Conservation (phyloP, 2,329 filamentous ascomycete species). For the Beauveria sp. region DNA sequence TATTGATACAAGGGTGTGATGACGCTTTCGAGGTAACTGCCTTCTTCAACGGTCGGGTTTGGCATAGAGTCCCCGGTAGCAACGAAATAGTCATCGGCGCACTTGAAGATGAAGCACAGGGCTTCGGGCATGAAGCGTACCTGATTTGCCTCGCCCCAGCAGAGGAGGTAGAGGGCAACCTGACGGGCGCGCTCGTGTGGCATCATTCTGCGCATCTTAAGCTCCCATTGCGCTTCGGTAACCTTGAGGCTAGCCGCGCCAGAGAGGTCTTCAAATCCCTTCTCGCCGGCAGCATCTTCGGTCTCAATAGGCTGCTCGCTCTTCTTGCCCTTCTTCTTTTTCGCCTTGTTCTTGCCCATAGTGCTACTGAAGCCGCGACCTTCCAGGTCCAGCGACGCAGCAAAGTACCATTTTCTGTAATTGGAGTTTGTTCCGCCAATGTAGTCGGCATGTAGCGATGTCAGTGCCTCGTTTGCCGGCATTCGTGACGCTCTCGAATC, state of each 20-base stretch:
- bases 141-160: slow-evolving; percentile 98
- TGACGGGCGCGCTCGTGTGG: slow-evolving; percentile 93
- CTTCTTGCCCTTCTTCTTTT: slow-evolving; percentile 62
- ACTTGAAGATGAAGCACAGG: slow-evolving; percentile 99
- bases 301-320: slow-evolving; percentile 47
- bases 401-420: slow-evolving; percentile 98
- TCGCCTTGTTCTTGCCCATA: slow-evolving; percentile 50
- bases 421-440: slow-evolving; percentile 98
- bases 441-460: slow-evolving; percentile 95
- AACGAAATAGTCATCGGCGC: slow-evolving; percentile 89
- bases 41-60: slow-evolving; percentile 55
- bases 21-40: slow-evolving; percentile 87
- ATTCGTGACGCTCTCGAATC: slow-evolving; percentile 96
- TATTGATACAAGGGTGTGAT: slow-evolving; percentile 95
- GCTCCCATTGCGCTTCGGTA: slow-evolving; percentile 97
- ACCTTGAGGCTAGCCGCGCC: slow-evolving; percentile 55
- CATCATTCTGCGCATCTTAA: slow-evolving; percentile 98
- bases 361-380: slow-evolving; percentile 50
- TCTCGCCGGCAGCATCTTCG: too few relatives aligned
- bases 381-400: slow-evolving; percentile 93
- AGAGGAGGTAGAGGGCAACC: slow-evolving; percentile 82
- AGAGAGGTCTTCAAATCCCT: too few relatives aligned
- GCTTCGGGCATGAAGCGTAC: slow-evolving; percentile 96
- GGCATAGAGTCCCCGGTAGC: slow-evolving; percentile 51
- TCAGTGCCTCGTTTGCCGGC: slow-evolving; percentile 93